These are phyloP conservation scores for Wallemia ichthyophaga DNA, from an alignment of 1,284 basidiomycete species.

Conservation along the genomic window DNA sequence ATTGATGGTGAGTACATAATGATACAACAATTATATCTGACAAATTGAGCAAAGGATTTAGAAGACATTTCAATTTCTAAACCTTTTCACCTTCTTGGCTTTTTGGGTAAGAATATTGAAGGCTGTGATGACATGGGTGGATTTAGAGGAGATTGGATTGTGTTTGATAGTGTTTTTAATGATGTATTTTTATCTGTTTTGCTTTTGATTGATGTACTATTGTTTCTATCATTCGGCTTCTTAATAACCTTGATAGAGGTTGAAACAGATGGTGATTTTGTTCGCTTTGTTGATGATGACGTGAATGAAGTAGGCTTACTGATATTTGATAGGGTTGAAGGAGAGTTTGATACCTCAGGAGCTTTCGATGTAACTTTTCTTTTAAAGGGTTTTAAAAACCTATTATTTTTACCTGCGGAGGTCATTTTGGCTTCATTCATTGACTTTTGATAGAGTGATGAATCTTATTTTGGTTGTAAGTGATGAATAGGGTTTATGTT, in stretches of 20 bases:
- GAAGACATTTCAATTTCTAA: neutral
- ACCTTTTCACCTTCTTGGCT: neutral
- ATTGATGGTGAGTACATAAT: slow-evolving; percentile 27
- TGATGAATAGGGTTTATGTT: too few relatives aligned
- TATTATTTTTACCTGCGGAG: neutral
- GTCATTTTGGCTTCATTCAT: too few relatives aligned
- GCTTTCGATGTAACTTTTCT: neutral
- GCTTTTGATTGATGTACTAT: neutral
- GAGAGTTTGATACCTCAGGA: neutral
- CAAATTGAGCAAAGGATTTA: neutral
- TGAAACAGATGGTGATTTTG: neutral
- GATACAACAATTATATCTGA: neutral
- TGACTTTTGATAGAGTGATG: too few relatives aligned
- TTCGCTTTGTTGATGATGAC: neutral
- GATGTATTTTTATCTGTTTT: neutral
- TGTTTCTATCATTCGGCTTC: neutral
- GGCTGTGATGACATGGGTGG: neutral
- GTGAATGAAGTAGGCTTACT: neutral
- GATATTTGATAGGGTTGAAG: too few relatives aligned
- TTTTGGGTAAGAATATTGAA: neutral
- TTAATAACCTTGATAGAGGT: neutral
- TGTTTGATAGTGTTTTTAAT: neutral
- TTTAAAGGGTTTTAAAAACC: neutral
- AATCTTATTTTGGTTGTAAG: too few relatives aligned
- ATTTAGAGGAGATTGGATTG: neutral